Evolutionary conservation across 2,329 filamentous ascomycete species (phyloP).

Genomic region (Fusarium concolor): DNA sequence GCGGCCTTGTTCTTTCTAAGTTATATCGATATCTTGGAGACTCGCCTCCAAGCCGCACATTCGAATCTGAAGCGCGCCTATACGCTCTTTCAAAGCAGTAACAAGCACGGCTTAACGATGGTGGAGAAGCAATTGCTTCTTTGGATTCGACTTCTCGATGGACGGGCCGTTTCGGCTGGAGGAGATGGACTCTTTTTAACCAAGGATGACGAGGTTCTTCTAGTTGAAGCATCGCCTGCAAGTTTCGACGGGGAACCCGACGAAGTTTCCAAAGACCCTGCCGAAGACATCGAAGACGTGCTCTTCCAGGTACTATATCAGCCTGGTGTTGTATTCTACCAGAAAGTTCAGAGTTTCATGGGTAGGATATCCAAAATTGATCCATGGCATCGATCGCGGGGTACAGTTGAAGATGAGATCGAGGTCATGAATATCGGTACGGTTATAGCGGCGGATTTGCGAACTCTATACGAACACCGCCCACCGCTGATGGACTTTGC

Average conservation of each 20-base stretch:
- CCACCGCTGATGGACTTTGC: constrained; percentile 68
- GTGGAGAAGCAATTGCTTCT: constrained; percentile 62
- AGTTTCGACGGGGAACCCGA: constrained; percentile 51
- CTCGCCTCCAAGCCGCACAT: constrained; percentile 59
- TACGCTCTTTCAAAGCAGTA: constrained; percentile 56
- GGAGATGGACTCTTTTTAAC: constrained; percentile 65
- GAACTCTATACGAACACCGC: constrained; percentile 61
- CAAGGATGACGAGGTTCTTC: constrained; percentile 59
- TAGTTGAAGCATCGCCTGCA: constrained; percentile 57
- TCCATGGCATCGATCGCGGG: constrained; percentile 65
- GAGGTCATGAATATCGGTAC: constrained; percentile 67
- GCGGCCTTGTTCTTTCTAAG: constrained; percentile 65
- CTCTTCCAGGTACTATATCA: constrained; percentile 66
- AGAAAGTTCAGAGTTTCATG: constrained; percentile 68
- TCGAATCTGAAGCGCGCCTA: constrained; percentile 63
- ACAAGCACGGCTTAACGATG: constrained; percentile 52
- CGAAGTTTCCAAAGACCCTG: constrained; percentile 37
- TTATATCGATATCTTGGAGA: constrained; percentile 63
- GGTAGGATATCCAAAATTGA: constrained; percentile 68
- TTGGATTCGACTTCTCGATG: constrained; percentile 67
- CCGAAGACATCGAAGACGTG: constrained; percentile 60
- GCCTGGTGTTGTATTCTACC: constrained; percentile 67
- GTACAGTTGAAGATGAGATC: constrained; percentile 68
- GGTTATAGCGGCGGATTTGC: constrained; percentile 62
- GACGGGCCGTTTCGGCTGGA: constrained; percentile 65